Base-by-base conservation (phyloP, 805 yeast species). In the Jamesozyma hellenica region DNA sequence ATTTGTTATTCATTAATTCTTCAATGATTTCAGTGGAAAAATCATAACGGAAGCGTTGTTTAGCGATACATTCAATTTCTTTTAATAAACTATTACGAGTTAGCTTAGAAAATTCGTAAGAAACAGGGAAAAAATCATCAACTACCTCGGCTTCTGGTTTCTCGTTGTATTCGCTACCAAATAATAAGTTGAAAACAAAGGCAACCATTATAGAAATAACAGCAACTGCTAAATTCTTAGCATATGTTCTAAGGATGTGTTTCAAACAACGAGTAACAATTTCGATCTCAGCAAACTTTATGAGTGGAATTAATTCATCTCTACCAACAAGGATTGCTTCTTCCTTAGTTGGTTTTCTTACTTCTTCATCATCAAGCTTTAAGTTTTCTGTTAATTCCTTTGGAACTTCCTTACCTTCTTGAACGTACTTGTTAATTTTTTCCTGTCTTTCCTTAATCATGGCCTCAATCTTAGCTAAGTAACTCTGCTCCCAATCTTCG, bases 261-360 rank as follows among this genome's bases (percentile, higher is more conserved):
- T 90, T 90, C 36, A 75, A 61, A 21, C 84, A 75, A 64, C 98
- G 79, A 18, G 90, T 74, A 50, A 88, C 60, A 67, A 88, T 79
- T 61, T 88, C 97, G 15, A 57, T 36, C 38, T 60, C 57, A 25
- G 77, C 59, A 30, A 78, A 58, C 12, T 51, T 56, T 41, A 68
- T 60, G 35, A 82, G 65, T n/a, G 77, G 65, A 6, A 62, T 51
- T 44, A 74, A 65, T 46, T 60, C 58, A 30, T 58, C 62, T 21
- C 55, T 52, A 31, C 63, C 63, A 31, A 60, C 53, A n/a, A 59
- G 51, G 21, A 56, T 54, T 19, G 65, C 60, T 6, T 53, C 47
- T 17, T 56, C 61, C 28, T 60, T 61, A 11, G 64, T 57, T 40
- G 61, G 58, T 31, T 59, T 55, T 47, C 56, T 59, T 17, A 61